Evolutionary conservation across 2,329 filamentous ascomycete genomes (phyloP), one percentile per base, ranked within the genome.

Genomic region (Xylaria sp.): DNA sequence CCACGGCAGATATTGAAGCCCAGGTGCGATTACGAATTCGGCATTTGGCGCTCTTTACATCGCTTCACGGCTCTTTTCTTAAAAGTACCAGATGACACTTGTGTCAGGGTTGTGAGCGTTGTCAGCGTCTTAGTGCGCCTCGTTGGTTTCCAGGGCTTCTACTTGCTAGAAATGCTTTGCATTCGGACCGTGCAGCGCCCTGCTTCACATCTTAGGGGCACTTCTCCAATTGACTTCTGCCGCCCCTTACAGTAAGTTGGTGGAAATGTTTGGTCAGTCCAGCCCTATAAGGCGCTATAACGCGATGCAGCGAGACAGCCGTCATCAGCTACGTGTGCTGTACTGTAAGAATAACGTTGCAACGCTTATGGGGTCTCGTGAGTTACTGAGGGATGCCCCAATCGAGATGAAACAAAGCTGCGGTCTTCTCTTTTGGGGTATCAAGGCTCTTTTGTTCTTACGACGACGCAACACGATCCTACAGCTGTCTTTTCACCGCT

Each of bases 401-500:
- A 58, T 64, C 49, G 58, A 64, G 62, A 54, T 44, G 43, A 52
- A 57, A 52, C 54, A 37, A 52, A 15, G 29, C 23, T 43, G 38
- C 10, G 54, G 43, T 38, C 43, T 64, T 51, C 62, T 64, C 21
- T 41, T 51, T 61, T 51, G 35, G 56, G 61, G 54, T 15, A 35
- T n/a, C 10, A 44, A 57, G 58, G 54, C 31, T 51, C 54, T 62
- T 59, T 54, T 47, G 48, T 31, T 51, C 58, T 58, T 55, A 52
- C 37, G 51, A 52, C 37, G 51, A 62, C 46, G 54, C 58, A 17
- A 54, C 51, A 29, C 31, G 11, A 43, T 55, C 46, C 56, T 63
- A 56, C 60, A 60, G 37, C 35, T 19, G 25, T 40, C 35, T 51
- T 54, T 62, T 62, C 58, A 62, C 62, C 62, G 62, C 62, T 58